Conservation (phyloP, 2,329 filamentous ascomycete genomes). For the Aspergillus aculeatus region DNA sequence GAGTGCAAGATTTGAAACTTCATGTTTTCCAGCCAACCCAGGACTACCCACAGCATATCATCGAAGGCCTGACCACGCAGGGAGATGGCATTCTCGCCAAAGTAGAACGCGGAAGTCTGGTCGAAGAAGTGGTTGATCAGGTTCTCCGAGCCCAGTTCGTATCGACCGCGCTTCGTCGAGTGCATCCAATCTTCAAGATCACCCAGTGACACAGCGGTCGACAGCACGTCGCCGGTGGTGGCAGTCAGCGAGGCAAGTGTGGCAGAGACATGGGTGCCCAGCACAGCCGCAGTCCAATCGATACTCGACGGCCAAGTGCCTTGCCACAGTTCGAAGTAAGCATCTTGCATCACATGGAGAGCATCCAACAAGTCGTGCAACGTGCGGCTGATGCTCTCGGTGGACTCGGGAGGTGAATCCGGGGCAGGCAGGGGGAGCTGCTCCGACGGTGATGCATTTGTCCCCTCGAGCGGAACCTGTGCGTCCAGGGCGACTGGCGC, state of each 20-base stretch:
- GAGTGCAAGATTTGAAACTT: slow-evolving; percentile 74
- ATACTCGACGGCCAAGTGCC: slow-evolving; percentile 84
- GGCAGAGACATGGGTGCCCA: slow-evolving; percentile 75
- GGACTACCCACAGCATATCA: slow-evolving; percentile 92
- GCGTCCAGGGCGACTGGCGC: slow-evolving; percentile 13
- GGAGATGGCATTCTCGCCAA: slow-evolving; percentile 75
- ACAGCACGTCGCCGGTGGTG: slow-evolving; percentile 48
- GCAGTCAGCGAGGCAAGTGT: slow-evolving; percentile 68
- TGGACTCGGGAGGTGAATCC: slow-evolving; percentile 21
- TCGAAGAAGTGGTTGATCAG: slow-evolving; percentile 80
- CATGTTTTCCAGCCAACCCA: slow-evolving; percentile 83
- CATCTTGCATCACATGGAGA: slow-evolving; percentile 71
- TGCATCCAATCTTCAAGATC: slow-evolving; percentile 2
- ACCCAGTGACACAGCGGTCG: slow-evolving; percentile 27
- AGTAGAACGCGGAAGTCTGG: slow-evolving; percentile 75
- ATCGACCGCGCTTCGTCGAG: slow-evolving; percentile 3
- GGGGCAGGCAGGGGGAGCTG: slow-evolving; percentile 16
- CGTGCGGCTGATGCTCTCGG: slow-evolving; percentile 21
- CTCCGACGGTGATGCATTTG: slow-evolving; percentile 8
- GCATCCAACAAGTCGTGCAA: slow-evolving; percentile 56
- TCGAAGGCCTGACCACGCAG: slow-evolving; percentile 81
- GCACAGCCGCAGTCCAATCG: slow-evolving; percentile 89
- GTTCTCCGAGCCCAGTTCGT: slow-evolving; percentile 62
- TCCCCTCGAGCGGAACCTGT: slow-evolving; percentile 12
- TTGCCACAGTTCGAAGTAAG: slow-evolving; percentile 73